Conservation (phyloP, 148 eudicot genomes). For the Rhododendron ovatum region DNA sequence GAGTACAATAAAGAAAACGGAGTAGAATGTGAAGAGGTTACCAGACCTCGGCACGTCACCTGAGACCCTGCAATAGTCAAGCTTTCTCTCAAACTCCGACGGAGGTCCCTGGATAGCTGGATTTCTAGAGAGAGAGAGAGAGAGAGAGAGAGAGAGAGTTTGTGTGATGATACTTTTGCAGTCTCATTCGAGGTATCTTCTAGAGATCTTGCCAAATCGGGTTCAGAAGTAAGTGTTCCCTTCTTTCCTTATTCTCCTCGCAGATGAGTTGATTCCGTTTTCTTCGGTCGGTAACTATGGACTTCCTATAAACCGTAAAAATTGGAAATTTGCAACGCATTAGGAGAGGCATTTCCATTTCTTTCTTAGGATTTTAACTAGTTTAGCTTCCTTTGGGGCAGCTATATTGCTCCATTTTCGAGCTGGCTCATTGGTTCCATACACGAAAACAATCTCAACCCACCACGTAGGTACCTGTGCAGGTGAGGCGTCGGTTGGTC, state of each 20-base stretch:
- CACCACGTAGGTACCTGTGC: background rate
- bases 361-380: background rate
- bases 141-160: background rate
- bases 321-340: background rate
- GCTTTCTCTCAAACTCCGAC: background rate
- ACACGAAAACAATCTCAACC: background rate
- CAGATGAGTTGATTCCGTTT: background rate
- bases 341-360: background rate
- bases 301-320: background rate
- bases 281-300: background rate
- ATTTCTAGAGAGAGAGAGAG: background rate
- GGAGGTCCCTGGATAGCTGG: background rate
- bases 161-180: slow-evolving; percentile 64
- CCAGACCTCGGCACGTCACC: background rate
- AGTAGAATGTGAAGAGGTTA: background rate
- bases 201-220: slow-evolving; percentile 65
- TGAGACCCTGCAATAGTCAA: background rate
- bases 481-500: too few relatives aligned
- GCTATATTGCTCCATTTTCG: background rate
- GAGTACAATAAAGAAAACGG: background rate
- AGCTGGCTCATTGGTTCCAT: background rate
- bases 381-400: background rate
- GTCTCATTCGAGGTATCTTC: slow-evolving; percentile 75
- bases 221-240: slow-evolving; percentile 49
- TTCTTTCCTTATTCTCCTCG: background rate